Evolutionary conservation across 108 stramenopile genomes (phyloP).

Genomic region (Poteriospumella lacustris): DNA sequence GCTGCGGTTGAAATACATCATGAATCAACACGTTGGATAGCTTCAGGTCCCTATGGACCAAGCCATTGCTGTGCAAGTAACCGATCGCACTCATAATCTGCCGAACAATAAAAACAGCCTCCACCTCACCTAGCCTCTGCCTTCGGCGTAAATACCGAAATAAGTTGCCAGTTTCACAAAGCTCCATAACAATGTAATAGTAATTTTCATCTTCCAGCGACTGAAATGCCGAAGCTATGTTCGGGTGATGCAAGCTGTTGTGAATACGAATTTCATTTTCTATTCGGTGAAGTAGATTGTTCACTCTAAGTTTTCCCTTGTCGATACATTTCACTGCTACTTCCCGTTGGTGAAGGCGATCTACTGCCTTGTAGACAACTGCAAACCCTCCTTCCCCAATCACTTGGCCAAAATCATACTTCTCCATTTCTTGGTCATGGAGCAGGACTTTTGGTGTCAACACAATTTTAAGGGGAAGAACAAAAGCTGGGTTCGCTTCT

Average conservation of each 20-base stretch:
- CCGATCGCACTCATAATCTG: slow-evolving; percentile 48
- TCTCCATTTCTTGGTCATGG: too few species aligned
- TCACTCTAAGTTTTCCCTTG: neutral
- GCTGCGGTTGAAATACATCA: slow-evolving; percentile 5
- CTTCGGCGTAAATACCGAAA: slow-evolving; percentile 29
- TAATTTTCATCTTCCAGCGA: slow-evolving; percentile 44
- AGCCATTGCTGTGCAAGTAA: slow-evolving; percentile 49
- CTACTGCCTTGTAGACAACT: slow-evolving; percentile 45
- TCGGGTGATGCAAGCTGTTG: slow-evolving; percentile 35
- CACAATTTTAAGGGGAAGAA: too few species aligned
- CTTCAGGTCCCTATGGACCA: slow-evolving; percentile 61
- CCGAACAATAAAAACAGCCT: slow-evolving; percentile 37
- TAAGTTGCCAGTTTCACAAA: slow-evolving; percentile 46
- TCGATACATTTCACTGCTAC: slow-evolving; percentile 55
- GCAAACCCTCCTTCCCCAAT: slow-evolving; percentile 51
- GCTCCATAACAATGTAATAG: slow-evolving; percentile 52
- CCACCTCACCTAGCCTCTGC: slow-evolving; percentile 32
- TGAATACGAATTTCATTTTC: slow-evolving; percentile 39
- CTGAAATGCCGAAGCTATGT: slow-evolving; percentile 38
- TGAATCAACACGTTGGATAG: slow-evolving; percentile 52
- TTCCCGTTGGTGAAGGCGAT: slow-evolving; percentile 35
- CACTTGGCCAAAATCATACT: slow-evolving; percentile 40
- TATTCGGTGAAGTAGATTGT: slow-evolving; percentile 26
- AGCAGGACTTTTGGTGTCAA: too few species aligned
- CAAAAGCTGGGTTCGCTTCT: too few species aligned